phyloP scores from a whole-genome alignment of 2,329 filamentous ascomycete genomes.

The Polytolypa hystricis region DNA sequence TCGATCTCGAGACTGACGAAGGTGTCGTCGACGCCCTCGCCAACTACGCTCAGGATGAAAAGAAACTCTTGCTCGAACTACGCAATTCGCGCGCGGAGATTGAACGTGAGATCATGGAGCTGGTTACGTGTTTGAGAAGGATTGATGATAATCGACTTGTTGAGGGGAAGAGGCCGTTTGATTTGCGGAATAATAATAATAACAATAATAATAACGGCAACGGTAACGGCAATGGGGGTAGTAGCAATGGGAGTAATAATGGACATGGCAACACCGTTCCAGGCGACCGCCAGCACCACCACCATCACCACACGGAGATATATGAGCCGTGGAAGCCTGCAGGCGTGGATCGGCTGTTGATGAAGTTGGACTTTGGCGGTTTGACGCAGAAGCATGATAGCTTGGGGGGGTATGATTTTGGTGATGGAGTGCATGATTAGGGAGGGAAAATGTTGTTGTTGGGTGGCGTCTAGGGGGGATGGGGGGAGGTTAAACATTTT shows the following conservation, averaged over 20 bases:
- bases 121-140: slow-evolving; percentile 45
- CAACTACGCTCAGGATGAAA: slow-evolving; percentile 62
- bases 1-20: slow-evolving; percentile 72
- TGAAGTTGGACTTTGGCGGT: slow-evolving; percentile 66
- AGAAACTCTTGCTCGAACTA: slow-evolving; percentile 54
- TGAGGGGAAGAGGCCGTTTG: slow-evolving; percentile 26
- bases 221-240: slow-evolving; percentile 22
- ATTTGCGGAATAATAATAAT: slow-evolving; percentile 19
- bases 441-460: too few relatives aligned
- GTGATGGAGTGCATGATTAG: slow-evolving; percentile 3
- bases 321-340: slow-evolving; percentile 65
- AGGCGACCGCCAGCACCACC: slow-evolving; percentile 20
- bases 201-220: slow-evolving; percentile 12
- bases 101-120: slow-evolving; percentile 53
- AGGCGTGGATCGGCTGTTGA: slow-evolving; percentile 72
- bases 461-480: not conserved
- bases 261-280: too few relatives aligned
- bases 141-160: slow-evolving; percentile 48
- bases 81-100: slow-evolving; percentile 53
- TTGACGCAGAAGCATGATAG: slow-evolving; percentile 11
- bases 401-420: slow-evolving; percentile 5
- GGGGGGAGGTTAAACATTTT: too few relatives aligned
- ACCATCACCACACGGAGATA: slow-evolving; percentile 22
- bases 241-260: slow-evolving; percentile 19
- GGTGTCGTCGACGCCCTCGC: slow-evolving; percentile 67